Base-by-base conservation (phyloP, 768 basidiomycete species). In the Leccinum sublutescens region DNA sequence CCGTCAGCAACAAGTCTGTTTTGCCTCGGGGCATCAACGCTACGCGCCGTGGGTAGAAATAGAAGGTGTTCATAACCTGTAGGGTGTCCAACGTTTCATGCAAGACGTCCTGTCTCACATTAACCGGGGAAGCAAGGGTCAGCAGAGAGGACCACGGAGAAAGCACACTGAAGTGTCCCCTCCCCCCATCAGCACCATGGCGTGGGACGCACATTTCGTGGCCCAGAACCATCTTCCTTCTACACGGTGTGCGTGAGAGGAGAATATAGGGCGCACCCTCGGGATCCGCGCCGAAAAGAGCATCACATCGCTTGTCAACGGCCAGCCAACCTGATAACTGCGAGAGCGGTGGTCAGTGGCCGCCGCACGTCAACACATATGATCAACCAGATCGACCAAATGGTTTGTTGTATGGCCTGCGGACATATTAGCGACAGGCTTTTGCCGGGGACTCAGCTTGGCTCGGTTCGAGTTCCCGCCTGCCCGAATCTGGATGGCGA, bases 401-500 rank as follows among this genome's bases (percentile, higher is more conserved):
- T 40, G 54, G 51, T 64, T 51, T 40, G 54, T 50, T 57, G 60
- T 64, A 68, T 69, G 64, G 60, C 64, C 60, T 34, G 21, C 49
- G 43, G 48, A 34, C 52, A 45, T 50, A 56, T 69, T 66, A 59
- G 69, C 47, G 52, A 57, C 64, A 62, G 50, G 69, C 61, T 48
- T 34, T 51, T 45, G n/a, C 19, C 56, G 21, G 38, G 53, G 52
- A 52, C 57, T 51, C 58, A 53, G 61, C 60, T 69, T 56, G 57
- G 21, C n/a, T 60, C 66, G 58, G 61, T 52, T 55, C 47, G 33
- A 51, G 21, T 52, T 23, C 52, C 59, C 3, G 60, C 59, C 49
- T 64, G 19, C 57, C 70, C 57, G 65, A 69, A 71, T 69, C 61
- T 19, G 65, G 70, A 62, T 53, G n/a, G 43, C n/a, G 5, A 48